Conservation (phyloP, 2,329 filamentous ascomycete genomes). For the Fusarium torulosum region DNA sequence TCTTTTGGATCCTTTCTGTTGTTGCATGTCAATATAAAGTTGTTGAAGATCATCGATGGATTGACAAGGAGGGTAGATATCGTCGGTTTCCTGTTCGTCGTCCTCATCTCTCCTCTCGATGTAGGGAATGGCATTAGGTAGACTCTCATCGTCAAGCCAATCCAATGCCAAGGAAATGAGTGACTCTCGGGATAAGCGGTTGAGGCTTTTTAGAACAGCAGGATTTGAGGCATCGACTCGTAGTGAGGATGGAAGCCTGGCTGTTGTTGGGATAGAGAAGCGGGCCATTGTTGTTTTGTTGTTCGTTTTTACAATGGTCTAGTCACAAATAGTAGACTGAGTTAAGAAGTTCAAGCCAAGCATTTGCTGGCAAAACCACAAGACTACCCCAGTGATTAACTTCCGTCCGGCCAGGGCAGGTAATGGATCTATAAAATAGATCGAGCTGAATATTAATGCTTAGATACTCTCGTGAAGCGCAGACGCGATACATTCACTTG, state of each 20-base stretch:
- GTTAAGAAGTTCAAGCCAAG: conserved; percentile 7
- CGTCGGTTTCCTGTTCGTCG: conserved; percentile 70
- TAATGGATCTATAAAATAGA: conserved; percentile 10
- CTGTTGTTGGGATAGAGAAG: conserved; percentile 77
- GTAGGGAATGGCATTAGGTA: conserved; percentile 63
- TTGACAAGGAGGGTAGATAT: conserved; percentile 75
- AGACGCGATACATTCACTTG: conserved; percentile 32
- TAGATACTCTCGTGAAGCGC: conserved; percentile 27
- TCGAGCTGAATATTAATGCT: conserved; percentile 18
- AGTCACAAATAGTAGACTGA: conserved; percentile 4
- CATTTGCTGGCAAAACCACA: conserved; percentile 7
- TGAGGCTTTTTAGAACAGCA: conserved; percentile 74
- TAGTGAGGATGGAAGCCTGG: conserved; percentile 77
- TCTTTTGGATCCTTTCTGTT: conserved; percentile 70
- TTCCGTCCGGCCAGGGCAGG: neutral
- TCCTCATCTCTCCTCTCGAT: conserved; percentile 56
- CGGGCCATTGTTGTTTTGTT: conserved; percentile 59
- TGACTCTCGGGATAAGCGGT: conserved; percentile 77
- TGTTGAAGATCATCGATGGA: conserved; percentile 76
- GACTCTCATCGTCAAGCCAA: conserved; percentile 80
- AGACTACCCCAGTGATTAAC: conserved; percentile 14
- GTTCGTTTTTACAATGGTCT: conserved; percentile 23
- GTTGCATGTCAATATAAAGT: conserved; percentile 71
- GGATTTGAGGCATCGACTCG: conserved; percentile 75
- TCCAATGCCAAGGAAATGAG: conserved; percentile 78